phyloP scores from a whole-genome alignment of 768 basidiomycete species.

The Coprinopsis strossmayeri region DNA sequence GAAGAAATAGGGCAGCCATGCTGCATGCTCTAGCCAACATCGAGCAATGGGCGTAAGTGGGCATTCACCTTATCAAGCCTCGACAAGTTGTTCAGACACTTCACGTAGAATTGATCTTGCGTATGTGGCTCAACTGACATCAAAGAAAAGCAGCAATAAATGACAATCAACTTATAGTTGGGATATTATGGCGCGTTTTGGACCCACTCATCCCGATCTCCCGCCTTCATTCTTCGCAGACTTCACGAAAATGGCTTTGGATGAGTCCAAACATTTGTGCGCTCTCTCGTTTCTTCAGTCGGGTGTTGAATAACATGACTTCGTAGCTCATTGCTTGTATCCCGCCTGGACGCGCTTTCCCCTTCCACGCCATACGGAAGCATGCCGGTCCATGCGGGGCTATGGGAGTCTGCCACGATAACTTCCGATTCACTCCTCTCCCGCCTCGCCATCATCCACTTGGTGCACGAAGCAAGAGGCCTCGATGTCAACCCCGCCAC shows the following conservation, averaged over 20 bases:
- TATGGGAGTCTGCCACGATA: slow-evolving; percentile 72
- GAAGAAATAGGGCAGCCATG: slow-evolving; percentile 67
- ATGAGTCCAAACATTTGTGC: slow-evolving; percentile 81
- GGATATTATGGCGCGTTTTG: slow-evolving; percentile 81
- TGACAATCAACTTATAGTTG: slow-evolving; percentile 38
- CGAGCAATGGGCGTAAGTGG: slow-evolving; percentile 81
- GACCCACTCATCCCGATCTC: slow-evolving; percentile 48
- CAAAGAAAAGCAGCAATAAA: neutral
- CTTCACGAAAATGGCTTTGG: slow-evolving; percentile 79
- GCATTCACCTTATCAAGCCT: neutral
- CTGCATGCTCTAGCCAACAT: slow-evolving; percentile 81
- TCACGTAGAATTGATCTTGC: slow-evolving; percentile 71
- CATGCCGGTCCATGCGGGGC: slow-evolving; percentile 66
- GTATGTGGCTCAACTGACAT: slow-evolving; percentile 29
- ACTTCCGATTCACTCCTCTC: slow-evolving; percentile 64
- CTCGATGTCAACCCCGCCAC: slow-evolving; percentile 80
- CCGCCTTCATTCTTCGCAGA: slow-evolving; percentile 76
- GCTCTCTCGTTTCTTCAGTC: neutral
- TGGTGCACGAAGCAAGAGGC: slow-evolving; percentile 80
- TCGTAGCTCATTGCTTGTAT: slow-evolving; percentile 47
- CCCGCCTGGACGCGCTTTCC: slow-evolving; percentile 53
- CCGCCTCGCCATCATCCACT: slow-evolving; percentile 76
- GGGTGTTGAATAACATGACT: neutral
- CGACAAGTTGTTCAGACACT: neutral
- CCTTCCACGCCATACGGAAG: slow-evolving; percentile 68